Conservation (phyloP, 108 stramenopile species). For the Fragilaria radians region DNA sequence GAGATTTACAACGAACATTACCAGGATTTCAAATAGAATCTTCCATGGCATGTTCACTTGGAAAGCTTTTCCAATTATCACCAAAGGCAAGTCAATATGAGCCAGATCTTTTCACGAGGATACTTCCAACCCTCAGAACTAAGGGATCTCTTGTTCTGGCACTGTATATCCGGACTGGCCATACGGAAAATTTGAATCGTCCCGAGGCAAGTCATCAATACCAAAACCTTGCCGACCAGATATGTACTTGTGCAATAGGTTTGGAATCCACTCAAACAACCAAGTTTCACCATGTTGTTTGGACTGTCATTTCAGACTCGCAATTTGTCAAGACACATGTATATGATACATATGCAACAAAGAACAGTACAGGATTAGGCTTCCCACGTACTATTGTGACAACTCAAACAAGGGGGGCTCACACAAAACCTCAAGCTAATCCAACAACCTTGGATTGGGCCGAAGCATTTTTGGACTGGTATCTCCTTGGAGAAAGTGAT, state of each 20-base stretch:
- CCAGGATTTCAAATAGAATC: slow-evolving; percentile 1
- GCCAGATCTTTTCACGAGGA: slow-evolving; percentile 3
- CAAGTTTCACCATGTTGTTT: slow-evolving; percentile 6
- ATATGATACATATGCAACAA: no score
- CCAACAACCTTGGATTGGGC: slow-evolving; percentile 11
- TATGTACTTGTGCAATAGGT: neutral
- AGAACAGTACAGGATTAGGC: neutral
- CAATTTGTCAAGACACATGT: neutral
- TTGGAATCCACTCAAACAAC: neutral
- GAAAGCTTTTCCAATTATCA: neutral
- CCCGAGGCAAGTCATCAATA: neutral
- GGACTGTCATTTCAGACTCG: slow-evolving; percentile 16
- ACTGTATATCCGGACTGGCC: slow-evolving; percentile 4
- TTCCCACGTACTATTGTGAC: slow-evolving; percentile 1
- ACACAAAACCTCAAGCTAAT: slow-evolving; percentile 3
- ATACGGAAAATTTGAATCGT: neutral
- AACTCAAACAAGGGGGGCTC: slow-evolving; percentile 11
- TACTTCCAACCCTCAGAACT: slow-evolving; percentile 5
- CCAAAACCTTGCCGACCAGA: neutral
- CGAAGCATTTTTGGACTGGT: slow-evolving; percentile 19
- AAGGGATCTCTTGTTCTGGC: slow-evolving; percentile 8
- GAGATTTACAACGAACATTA: neutral
- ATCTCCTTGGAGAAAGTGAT: slow-evolving; percentile 19
- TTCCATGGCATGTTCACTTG: slow-evolving; percentile 9
- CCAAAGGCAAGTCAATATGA: slow-evolving; percentile 1